Base-by-base conservation (phyloP, 208 protist species). In the Trypanosoma platydactyli region DNA sequence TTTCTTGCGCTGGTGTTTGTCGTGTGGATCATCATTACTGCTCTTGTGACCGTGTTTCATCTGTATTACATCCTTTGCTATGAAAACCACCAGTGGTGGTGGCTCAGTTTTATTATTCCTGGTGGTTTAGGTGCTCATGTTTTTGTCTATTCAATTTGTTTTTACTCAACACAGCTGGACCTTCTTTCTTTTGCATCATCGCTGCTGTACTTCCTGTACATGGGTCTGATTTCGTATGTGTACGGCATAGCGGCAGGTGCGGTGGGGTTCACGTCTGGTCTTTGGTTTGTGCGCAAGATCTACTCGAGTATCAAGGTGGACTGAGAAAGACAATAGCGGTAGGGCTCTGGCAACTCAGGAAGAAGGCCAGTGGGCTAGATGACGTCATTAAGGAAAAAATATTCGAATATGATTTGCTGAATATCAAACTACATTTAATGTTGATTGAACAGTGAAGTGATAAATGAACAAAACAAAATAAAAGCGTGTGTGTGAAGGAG, bases 71-170 rank as follows among this genome's bases (percentile, higher is more conserved):
- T 99, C 40, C 87, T 99, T 5, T 98, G 94, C 74, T 82, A 89
- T 56, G 97, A 98, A 80, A 96, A 99, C 70, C 98, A 99, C 77
- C 87, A 94, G 50, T 99, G 98, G 98, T 99, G 98, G 98, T 99
- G 98, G 98, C 76, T 84, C 51, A 88, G 94, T 12, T 98, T 98
- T 77, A 74, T 98, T 25, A 92, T 92, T 1, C 85, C 94, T 1
- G 97, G 94, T 41, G 68, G 84, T 2, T 86, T 88, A 0, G 94
- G 94, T 6, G 5, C 98, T 15, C 98, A 98, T 72, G 67, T 99
- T 49, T 97, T 98, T 64, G 41, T 95, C 0, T 98, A 98, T 70
- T 80, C 80, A 12, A 44, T 98, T 24, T 89, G 87, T 57, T 98
- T 98, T 71, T 99, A 93, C 62, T 42, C 73, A 24, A 84, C 79